Evolutionary conservation across 331 rosid genomes (phyloP).

Genomic region (Erythrophleum ivorense): DNA sequence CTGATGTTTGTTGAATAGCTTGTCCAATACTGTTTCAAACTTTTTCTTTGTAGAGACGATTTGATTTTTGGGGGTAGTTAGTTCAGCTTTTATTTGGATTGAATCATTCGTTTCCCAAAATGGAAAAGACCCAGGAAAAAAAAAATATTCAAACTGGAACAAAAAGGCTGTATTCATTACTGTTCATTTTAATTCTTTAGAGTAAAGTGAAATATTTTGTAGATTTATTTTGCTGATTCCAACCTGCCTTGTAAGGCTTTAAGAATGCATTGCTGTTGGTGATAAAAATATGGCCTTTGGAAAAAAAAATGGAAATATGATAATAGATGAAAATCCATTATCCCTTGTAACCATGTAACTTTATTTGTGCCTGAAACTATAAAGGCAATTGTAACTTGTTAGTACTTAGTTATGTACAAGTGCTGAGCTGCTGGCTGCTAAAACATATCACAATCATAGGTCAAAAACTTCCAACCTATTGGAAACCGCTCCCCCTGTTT

Average conservation of each 20-base stretch:
- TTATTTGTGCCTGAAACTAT: too few relatives aligned
- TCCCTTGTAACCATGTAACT: neutral
- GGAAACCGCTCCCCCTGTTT: neutral
- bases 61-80: neutral
- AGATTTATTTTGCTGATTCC: neutral
- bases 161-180: neutral
- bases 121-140: neutral
- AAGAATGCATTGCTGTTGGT: constrained; percentile 22
- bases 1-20: constrained; percentile 21
- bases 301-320: constrained; percentile 18
- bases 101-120: neutral
- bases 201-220: constrained; percentile 16
- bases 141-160: neutral
- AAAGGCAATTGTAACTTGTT: neutral
- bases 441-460: neutral
- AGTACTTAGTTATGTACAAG: constrained; percentile 3
- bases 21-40: neutral
- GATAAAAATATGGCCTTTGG: constrained; percentile 12
- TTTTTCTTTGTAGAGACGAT: neutral
- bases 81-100: constrained; percentile 30
- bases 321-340: neutral
- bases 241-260: neutral
- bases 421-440: neutral
- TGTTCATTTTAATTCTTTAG: neutral
- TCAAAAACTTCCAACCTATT: constrained; percentile 8